Conservation (phyloP, 108 stramenopile species). For the Cyclotella kingstonii region DNA sequence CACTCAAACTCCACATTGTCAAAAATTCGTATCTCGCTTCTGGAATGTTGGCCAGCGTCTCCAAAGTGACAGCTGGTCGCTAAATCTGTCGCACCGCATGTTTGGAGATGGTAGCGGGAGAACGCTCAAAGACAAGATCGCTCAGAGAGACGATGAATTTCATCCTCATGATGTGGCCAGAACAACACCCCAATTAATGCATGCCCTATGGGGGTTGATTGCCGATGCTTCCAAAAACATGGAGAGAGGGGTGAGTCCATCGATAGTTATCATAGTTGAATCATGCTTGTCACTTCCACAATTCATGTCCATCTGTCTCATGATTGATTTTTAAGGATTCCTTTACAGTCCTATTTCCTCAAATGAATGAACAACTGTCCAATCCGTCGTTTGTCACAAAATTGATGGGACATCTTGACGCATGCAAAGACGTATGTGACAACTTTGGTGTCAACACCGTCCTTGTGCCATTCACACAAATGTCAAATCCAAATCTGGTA, state of each 20-base stretch:
- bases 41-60: too few relatives aligned
- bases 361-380: slow-evolving; percentile 54
- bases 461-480: slow-evolving; percentile 48
- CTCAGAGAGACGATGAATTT: slow-evolving; percentile 23
- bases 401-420: slow-evolving; percentile 76
- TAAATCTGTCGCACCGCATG: neutral
- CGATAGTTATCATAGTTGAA: neutral
- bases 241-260: slow-evolving; percentile 58
- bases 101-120: slow-evolving; percentile 2
- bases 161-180: slow-evolving; percentile 49
- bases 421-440: slow-evolving; percentile 87
- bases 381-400: slow-evolving; percentile 54
- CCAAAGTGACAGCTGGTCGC: neutral
- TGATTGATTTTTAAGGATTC: slow-evolving; percentile 38
- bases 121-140: slow-evolving; percentile 1
- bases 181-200: slow-evolving; percentile 71
- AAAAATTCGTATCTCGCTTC: too few relatives aligned
- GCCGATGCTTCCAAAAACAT: slow-evolving; percentile 57
- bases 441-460: slow-evolving; percentile 72
- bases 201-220: slow-evolving; percentile 65
- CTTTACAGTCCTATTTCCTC: slow-evolving; percentile 62
- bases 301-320: neutral
- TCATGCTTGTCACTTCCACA: neutral
- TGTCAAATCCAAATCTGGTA: slow-evolving; percentile 20
- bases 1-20: too few relatives aligned